A percentile compares a stretch with the other conserved stretches of the same genome.
These are phyloP conservation scores for Aspergillus chevalieri DNA, from an alignment of 2,329 filamentous ascomycete genomes.

Conservation along the genomic window DNA sequence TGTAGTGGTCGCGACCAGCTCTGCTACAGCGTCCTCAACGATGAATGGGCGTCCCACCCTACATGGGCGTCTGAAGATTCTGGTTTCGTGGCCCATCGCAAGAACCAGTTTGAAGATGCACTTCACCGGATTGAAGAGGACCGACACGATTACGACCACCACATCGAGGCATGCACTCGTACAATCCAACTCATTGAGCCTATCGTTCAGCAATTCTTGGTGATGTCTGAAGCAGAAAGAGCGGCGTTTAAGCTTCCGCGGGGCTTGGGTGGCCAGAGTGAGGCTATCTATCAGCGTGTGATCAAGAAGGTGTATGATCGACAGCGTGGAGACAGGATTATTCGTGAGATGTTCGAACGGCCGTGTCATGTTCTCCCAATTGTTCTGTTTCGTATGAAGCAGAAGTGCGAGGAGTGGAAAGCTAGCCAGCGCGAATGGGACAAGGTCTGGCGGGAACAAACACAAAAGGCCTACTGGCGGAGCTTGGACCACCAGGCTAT, in stretches of 20 bases:
- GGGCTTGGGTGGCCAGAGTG: constrained; percentile 84
- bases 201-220: constrained; percentile 81
- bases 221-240: constrained; percentile 67
- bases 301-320: constrained; percentile 94
- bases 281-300: constrained; percentile 93
- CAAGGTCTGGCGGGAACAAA: constrained; percentile 96
- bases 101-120: constrained; percentile 91
- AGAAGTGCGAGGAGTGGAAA: constrained; percentile 96
- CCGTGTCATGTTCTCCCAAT: constrained; percentile 86
- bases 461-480: constrained; percentile 88
- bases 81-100: constrained; percentile 93
- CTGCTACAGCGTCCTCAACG: constrained; percentile 87
- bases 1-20: constrained; percentile 94
- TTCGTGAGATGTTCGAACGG: constrained; percentile 75
- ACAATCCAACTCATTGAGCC: constrained; percentile 95
- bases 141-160: constrained; percentile 96
- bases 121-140: constrained; percentile 96
- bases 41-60: constrained; percentile 97
- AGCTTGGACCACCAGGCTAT: constrained; percentile 96
- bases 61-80: constrained; percentile 98
- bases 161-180: constrained; percentile 90
- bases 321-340: constrained; percentile 76
- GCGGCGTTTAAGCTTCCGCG: constrained; percentile 70
- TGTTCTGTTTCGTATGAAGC: constrained; percentile 80
- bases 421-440: constrained; percentile 97